Evolutionary conservation across 1,139 yeast species (phyloP).

Genomic region (Hyphopichia khmerensis): DNA sequence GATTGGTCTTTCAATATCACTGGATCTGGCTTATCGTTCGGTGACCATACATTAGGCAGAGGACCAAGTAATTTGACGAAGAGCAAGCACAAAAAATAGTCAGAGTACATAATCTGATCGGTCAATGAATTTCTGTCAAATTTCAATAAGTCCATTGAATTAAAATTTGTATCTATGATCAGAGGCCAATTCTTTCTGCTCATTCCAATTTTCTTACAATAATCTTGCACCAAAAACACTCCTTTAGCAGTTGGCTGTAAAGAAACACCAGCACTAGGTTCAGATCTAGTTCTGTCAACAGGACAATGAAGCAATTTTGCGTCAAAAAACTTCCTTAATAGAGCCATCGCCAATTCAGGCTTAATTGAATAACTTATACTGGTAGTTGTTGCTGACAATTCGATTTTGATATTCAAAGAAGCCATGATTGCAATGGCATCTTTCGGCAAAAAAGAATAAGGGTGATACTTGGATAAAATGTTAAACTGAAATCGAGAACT

Average conservation of each 20-base stretch:
- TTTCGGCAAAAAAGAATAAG: slow-evolving; percentile 54
- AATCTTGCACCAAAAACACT: slow-evolving; percentile 62
- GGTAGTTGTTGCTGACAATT: slow-evolving; percentile 51
- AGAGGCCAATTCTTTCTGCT: slow-evolving; percentile 34
- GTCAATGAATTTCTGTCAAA: slow-evolving; percentile 66
- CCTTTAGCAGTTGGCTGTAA: slow-evolving; percentile 95
- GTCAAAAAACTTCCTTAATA: slow-evolving; percentile 56
- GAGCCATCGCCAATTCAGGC: slow-evolving; percentile 46
- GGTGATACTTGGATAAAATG: slow-evolving; percentile 21
- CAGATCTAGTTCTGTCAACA: slow-evolving; percentile 61
- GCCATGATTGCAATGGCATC: slow-evolving; percentile 56
- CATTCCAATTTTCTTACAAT: slow-evolving; percentile 59
- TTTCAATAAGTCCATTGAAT: slow-evolving; percentile 67
- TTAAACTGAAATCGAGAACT: slow-evolving; percentile 1
- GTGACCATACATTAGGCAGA: slow-evolving; percentile 67
- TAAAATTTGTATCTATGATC: slow-evolving; percentile 50
- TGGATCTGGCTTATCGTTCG: slow-evolving; percentile 38
- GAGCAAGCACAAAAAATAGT: slow-evolving; percentile 61
- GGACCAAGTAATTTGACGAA: slow-evolving; percentile 67
- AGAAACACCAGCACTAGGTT: slow-evolving; percentile 37
- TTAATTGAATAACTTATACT: slow-evolving; percentile 61
- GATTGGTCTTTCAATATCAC: background rate
- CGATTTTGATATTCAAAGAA: slow-evolving; percentile 47
- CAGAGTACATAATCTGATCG: slow-evolving; percentile 65
- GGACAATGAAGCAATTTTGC: slow-evolving; percentile 79